These are phyloP conservation scores for Aspergillus sergii DNA, from an alignment of 2,329 filamentous ascomycete genomes.

Conservation along the genomic window DNA sequence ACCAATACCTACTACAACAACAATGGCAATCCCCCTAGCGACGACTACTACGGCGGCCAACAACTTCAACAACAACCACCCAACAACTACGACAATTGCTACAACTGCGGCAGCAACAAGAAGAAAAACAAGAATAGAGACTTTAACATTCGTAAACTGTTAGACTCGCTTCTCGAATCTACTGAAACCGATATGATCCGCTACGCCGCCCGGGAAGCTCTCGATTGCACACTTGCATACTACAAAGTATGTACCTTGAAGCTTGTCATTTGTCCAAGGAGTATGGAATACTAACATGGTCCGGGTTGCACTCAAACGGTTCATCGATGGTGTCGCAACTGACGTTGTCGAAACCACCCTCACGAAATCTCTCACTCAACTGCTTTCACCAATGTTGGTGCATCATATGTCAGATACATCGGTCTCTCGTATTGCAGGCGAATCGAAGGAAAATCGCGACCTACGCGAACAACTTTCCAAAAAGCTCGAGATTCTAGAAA, in stretches of 20 bases:
- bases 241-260: slow-evolving; percentile 43
- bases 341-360: slow-evolving; percentile 42
- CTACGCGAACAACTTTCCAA: slow-evolving; percentile 26
- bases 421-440: slow-evolving; percentile 25
- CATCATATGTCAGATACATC: slow-evolving; percentile 21
- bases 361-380: slow-evolving; percentile 28
- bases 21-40: no score
- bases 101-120: no score
- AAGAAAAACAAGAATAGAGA: no score
- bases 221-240: slow-evolving; percentile 47
- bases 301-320: slow-evolving; percentile 44
- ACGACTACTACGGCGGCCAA: no score
- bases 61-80: no score
- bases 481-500: slow-evolving; percentile 35
- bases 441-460: slow-evolving; percentile 22
- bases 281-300: neutral
- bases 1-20: neutral
- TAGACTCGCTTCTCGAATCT: slow-evolving; percentile 20
- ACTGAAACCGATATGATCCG: slow-evolving; percentile 39
- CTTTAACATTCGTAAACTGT: slow-evolving; percentile 17
- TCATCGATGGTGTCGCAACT: slow-evolving; percentile 45
- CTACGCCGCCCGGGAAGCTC: slow-evolving; percentile 41
- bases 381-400: slow-evolving; percentile 30
- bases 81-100: no score
- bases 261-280: neutral